Conservation (phyloP, 1,139 yeast species). For the Scheffersomyces insectosa region DNA sequence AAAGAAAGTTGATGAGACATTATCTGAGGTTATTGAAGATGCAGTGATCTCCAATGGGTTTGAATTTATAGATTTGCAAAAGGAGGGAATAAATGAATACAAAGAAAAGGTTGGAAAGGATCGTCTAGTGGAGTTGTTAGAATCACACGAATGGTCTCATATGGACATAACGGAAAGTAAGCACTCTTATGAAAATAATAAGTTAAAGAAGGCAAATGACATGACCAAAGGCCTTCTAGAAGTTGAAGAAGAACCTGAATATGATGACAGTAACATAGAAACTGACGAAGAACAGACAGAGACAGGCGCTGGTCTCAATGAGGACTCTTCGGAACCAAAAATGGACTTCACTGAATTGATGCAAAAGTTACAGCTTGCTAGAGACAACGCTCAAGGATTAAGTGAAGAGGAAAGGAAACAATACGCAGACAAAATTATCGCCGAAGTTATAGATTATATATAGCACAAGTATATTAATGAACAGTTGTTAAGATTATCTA, state of each 20-base stretch:
- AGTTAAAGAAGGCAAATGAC: slow-evolving; percentile 21
- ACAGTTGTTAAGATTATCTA: neutral
- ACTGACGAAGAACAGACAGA: neutral
- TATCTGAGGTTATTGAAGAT: slow-evolving; percentile 30
- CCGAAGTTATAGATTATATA: slow-evolving; percentile 40
- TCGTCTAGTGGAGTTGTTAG: slow-evolving; percentile 36
- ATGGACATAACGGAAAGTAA: slow-evolving; percentile 12
- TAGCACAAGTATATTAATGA: slow-evolving; percentile 10
- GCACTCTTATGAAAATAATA: slow-evolving; percentile 15
- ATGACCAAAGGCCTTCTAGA: slow-evolving; percentile 32
- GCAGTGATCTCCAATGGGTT: slow-evolving; percentile 27
- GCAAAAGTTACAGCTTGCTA: slow-evolving; percentile 32
- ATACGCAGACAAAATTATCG: slow-evolving; percentile 36
- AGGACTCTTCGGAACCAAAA: neutral
- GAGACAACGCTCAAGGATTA: slow-evolving; percentile 24
- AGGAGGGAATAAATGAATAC: slow-evolving; percentile 14
- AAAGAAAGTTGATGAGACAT: slow-evolving; percentile 1
- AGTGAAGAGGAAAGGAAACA: slow-evolving; percentile 24
- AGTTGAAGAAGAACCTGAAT: slow-evolving; percentile 10
- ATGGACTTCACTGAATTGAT: slow-evolving; percentile 30
- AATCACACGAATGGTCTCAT: slow-evolving; percentile 43
- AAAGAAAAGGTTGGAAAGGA: slow-evolving; percentile 20
- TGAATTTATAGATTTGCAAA: slow-evolving; percentile 29
- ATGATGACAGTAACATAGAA: slow-evolving; percentile 2
- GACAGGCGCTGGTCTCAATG: neutral